A percentile compares a stretch with the other conserved stretches of the same genome.
Conservation (phyloP, 192 early-diverging fungal species). For the Mortierella claussenii region DNA sequence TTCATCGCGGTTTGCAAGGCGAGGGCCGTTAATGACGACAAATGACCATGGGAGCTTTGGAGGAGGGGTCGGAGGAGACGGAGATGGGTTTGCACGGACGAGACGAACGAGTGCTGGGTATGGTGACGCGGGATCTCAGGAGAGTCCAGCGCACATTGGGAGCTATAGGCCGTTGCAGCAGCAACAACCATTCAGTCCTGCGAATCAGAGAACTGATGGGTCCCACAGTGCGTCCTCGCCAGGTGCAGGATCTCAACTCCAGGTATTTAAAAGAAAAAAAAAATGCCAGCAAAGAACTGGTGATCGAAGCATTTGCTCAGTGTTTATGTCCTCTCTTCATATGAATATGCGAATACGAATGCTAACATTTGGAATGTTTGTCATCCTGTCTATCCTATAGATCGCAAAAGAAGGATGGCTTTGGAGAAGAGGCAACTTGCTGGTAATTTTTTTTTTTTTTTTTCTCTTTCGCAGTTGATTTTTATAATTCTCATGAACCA, state of each 20-base stretch:
- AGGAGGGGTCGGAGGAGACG: background rate
- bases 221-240: background rate
- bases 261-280: conserved; percentile 18
- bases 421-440: conserved; percentile 54
- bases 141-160: background rate
- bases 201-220: conserved; percentile 14
- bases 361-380: too few species aligned
- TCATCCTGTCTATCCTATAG: too few species aligned
- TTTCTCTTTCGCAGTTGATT: background rate
- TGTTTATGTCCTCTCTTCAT: background rate
- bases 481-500: too few species aligned
- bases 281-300: background rate
- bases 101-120: conserved; percentile 18
- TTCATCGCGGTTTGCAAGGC: conserved; percentile 30
- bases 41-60: conserved; percentile 5
- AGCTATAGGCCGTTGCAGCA: conserved; percentile 3
- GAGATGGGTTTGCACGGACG: conserved; percentile 1
- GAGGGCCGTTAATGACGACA: conserved; percentile 33
- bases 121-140: conserved; percentile 13
- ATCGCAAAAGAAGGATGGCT: conserved; percentile 65
- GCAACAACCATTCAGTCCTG: conserved; percentile 24
- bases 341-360: background rate
- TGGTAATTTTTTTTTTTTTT: conserved; percentile 42
- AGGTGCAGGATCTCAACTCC: conserved; percentile 10
- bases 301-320: background rate